Conservation (phyloP, 2,329 filamentous ascomycete species). For the Penicillium corylophilum region DNA sequence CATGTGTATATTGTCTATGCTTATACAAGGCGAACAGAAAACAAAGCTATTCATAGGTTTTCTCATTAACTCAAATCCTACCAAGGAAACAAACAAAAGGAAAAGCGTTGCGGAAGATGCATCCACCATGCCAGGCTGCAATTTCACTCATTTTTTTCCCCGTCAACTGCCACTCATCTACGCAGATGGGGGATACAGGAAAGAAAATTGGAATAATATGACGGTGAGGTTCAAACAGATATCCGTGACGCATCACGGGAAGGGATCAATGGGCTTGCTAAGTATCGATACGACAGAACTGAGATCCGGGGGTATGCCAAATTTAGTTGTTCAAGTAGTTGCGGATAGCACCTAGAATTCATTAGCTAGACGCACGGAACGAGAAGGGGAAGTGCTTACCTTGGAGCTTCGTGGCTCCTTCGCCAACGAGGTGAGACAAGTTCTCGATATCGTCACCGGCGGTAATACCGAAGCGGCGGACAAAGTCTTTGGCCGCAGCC, state of each 20-base stretch:
- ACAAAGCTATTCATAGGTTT: slow-evolving; percentile 15
- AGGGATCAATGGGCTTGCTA: slow-evolving; percentile 23
- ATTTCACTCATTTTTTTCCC: slow-evolving; percentile 12
- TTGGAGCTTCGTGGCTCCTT: slow-evolving; percentile 81
- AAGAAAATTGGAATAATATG: slow-evolving; percentile 3
- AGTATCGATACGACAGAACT: slow-evolving; percentile 15
- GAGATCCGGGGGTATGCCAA: slow-evolving; percentile 4
- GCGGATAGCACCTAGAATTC: slow-evolving; percentile 44
- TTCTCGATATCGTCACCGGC: slow-evolving; percentile 96
- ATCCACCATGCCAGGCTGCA: slow-evolving; percentile 10
- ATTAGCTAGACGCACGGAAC: neutral
- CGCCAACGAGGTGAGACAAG: slow-evolving; percentile 75
- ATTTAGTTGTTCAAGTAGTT: slow-evolving; percentile 50
- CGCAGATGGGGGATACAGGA: slow-evolving; percentile 2
- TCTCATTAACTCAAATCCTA: slow-evolving; percentile 25
- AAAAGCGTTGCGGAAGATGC: slow-evolving; percentile 10
- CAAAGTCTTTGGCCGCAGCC: slow-evolving; percentile 90
- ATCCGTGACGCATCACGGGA: slow-evolving; percentile 19
- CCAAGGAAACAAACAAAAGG: slow-evolving; percentile 13
- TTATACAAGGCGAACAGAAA: neutral
- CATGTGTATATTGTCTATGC: slow-evolving; percentile 5
- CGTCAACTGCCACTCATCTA: slow-evolving; percentile 5
- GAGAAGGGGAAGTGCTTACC: slow-evolving; percentile 46
- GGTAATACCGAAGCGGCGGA: slow-evolving; percentile 91
- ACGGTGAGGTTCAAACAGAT: slow-evolving; percentile 7